These are phyloP conservation scores for Cyberlindnera lachancei DNA, from an alignment of 805 yeast species.

Conservation along the genomic window DNA sequence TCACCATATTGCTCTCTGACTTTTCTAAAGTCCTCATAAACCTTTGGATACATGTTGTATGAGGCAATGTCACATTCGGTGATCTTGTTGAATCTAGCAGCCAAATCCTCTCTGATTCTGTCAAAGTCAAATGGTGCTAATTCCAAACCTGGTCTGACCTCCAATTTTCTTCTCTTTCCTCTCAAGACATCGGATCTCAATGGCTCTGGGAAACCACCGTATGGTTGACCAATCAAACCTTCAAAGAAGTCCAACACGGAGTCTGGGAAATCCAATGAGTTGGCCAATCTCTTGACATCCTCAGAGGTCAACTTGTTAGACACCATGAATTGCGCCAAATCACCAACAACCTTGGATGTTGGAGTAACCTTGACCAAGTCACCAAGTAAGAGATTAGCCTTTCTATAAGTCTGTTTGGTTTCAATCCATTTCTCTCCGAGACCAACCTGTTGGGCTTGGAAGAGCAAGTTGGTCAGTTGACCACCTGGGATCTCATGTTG, in stretches of 20 bases:
- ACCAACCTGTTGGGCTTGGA: slow-evolving; percentile 99
- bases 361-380: slow-evolving; percentile 99
- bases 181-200: slow-evolving; percentile 83
- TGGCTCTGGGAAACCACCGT: slow-evolving; percentile 99
- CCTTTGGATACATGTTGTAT: slow-evolving; percentile 97
- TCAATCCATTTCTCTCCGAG: slow-evolving; percentile 94
- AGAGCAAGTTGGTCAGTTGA: slow-evolving; percentile 91
- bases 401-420: slow-evolving; percentile 89
- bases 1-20: slow-evolving; percentile 78
- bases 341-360: slow-evolving; percentile 99
- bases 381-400: slow-evolving; percentile 86
- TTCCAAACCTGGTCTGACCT: slow-evolving; percentile 85
- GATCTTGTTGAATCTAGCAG: slow-evolving; percentile 69
- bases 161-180: slow-evolving; percentile 88
- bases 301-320: slow-evolving; percentile 80
- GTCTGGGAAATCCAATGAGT: slow-evolving; percentile 94
- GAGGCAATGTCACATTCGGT: slow-evolving; percentile 89
- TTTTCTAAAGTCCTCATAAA: slow-evolving; percentile 80
- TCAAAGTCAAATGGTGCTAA: slow-evolving; percentile 78
- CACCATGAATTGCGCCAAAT: slow-evolving; percentile 99
- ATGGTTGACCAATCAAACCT: slow-evolving; percentile 98
- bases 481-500: slow-evolving; percentile 99
- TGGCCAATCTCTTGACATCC: slow-evolving; percentile 83
- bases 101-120: slow-evolving; percentile 64
- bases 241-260: slow-evolving; percentile 97